These are phyloP conservation scores for Pinus albicaulis DNA, from an alignment of 75 land plant species.

Conservation along the genomic window DNA sequence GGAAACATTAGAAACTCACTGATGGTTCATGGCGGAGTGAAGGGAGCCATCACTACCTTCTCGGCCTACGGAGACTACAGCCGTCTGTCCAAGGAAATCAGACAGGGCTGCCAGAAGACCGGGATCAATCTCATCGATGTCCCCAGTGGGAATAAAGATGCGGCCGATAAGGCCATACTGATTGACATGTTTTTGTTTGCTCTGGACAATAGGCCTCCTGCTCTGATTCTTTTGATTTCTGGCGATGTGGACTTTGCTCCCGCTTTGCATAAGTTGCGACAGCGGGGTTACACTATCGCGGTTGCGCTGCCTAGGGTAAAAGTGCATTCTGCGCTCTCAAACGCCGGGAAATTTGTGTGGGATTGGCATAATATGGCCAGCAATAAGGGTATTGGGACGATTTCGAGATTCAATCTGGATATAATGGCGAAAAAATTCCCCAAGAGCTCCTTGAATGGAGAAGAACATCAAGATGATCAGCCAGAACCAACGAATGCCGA, in stretches of 20 bases:
- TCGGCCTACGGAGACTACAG: constrained; percentile 95
- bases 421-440: constrained; percentile 10
- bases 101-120: constrained; percentile 92
- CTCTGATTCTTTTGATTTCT: constrained; percentile 75
- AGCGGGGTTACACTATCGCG: constrained; percentile 75
- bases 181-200: constrained; percentile 97
- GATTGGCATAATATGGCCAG: constrained; percentile 83
- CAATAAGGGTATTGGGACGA: constrained; percentile 59
- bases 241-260: constrained; percentile 93
- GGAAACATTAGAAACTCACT: constrained; percentile 82
- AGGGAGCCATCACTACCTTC: constrained; percentile 69
- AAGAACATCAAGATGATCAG: constrained; percentile 39
- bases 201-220: constrained; percentile 84
- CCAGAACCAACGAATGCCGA: constrained; percentile 20
- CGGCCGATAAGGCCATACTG: constrained; percentile 92
- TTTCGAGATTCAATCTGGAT: constrained; percentile 17
- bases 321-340: constrained; percentile 70
- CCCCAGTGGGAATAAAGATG: constrained; percentile 91
- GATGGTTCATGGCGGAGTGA: constrained; percentile 55
- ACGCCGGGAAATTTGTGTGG: constrained; percentile 82
- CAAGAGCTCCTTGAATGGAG: constrained; percentile 21
- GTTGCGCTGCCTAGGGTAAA: constrained; percentile 67
- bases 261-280: constrained; percentile 87
- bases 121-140: constrained; percentile 91
- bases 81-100: constrained; percentile 57